Evolutionary conservation across 2,329 filamentous ascomycete genomes (phyloP).

Genomic region (Ophiostoma piceae): DNA sequence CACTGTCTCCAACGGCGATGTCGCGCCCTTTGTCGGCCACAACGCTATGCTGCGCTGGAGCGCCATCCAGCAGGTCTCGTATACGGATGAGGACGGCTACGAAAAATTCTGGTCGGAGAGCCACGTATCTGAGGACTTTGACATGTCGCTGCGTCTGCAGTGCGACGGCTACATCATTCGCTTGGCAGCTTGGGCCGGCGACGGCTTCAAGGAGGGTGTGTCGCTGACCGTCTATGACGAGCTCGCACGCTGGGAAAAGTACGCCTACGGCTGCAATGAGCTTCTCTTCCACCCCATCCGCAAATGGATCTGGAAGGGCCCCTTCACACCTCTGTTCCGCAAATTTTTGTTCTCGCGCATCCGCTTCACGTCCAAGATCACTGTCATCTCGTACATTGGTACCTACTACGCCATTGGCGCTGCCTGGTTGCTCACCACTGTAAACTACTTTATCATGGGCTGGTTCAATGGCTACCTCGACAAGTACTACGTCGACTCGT

Average conservation of each 20-base stretch:
- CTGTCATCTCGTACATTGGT: conserved; percentile 70
- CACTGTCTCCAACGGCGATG: conserved; percentile 70
- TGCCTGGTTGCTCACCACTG: conserved; percentile 66
- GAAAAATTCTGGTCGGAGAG: conserved; percentile 80
- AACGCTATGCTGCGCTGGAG: conserved; percentile 72
- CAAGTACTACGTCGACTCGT: conserved; percentile 74
- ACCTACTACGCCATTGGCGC: conserved; percentile 76
- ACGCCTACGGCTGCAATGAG: conserved; percentile 79
- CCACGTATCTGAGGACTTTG: conserved; percentile 76
- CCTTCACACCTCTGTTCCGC: conserved; percentile 74
- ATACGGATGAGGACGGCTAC: conserved; percentile 63
- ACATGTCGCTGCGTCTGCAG: conserved; percentile 74
- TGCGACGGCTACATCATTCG: conserved; percentile 67
- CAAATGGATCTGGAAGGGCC: conserved; percentile 66
- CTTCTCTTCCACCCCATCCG: conserved; percentile 72
- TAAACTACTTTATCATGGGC: conserved; percentile 71
- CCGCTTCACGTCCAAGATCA: conserved; percentile 69
- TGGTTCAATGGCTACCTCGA: conserved; percentile 74
- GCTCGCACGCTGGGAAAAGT: conserved; percentile 80
- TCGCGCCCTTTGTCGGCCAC: conserved; percentile 75
- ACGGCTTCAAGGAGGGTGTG: conserved; percentile 79
- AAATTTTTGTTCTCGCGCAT: conserved; percentile 69
- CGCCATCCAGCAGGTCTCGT: conserved; percentile 67
- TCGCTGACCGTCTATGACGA: conserved; percentile 82
- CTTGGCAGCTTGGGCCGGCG: conserved; percentile 65